These are phyloP conservation scores for Pyricularia sp. DNA, from an alignment of 2,329 filamentous ascomycete species.

Conservation along the genomic window DNA sequence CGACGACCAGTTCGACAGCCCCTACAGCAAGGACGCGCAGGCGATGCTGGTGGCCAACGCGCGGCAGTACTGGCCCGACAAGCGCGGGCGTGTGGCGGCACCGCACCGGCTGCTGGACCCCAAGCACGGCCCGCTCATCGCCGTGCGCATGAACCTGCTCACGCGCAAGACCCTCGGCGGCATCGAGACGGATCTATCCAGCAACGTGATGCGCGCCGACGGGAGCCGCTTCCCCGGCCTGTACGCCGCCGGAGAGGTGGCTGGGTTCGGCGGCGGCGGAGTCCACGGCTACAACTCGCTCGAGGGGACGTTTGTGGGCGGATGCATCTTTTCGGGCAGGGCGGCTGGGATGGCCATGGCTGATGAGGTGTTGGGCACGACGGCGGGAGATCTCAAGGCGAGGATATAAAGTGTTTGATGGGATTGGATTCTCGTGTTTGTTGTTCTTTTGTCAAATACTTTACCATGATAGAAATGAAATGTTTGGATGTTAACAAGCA, in stretches of 20 bases:
- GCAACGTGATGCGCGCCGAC: constrained; percentile 41
- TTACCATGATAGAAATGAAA: background rate
- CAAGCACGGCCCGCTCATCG: constrained; percentile 48
- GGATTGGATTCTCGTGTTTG: background rate
- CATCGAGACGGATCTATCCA: constrained; percentile 48
- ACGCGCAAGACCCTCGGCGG: constrained; percentile 53
- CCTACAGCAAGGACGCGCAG: constrained; percentile 51
- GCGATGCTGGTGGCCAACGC: constrained; percentile 52
- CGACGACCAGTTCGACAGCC: constrained; percentile 46
- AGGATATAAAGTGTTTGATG: background rate
- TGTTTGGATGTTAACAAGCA: background rate
- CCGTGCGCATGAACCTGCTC: constrained; percentile 49
- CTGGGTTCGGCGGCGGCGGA: constrained; percentile 52
- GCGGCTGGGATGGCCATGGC: constrained; percentile 46
- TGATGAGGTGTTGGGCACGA: constrained; percentile 26
- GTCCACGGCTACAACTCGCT: constrained; percentile 54
- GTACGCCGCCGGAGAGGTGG: constrained; percentile 51
- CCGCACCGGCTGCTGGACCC: constrained; percentile 46
- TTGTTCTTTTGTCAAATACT: background rate
- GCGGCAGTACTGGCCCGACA: constrained; percentile 45
- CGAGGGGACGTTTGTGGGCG: constrained; percentile 53
- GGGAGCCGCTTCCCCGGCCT: constrained; percentile 42
- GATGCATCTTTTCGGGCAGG: constrained; percentile 53
- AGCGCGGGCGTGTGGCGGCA: constrained; percentile 37
- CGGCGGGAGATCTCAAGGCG: background rate